Conservation (phyloP, 495 filamentous ascomycete genomes). For the Trichoderma erinaceum region DNA sequence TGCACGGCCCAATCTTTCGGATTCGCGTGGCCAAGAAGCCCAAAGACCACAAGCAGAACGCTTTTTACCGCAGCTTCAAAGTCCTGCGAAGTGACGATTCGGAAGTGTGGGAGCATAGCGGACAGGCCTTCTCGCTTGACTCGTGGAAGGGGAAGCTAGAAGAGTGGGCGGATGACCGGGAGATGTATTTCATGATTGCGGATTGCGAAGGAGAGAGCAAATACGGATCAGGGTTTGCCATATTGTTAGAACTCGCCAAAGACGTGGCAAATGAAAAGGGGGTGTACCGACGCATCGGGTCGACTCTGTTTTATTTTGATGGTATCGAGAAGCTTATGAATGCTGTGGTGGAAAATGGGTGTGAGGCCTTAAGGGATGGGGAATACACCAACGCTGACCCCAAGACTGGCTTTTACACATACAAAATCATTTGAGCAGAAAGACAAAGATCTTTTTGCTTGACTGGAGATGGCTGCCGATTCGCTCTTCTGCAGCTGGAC, state of each 20-base stretch:
- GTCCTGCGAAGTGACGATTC: neutral
- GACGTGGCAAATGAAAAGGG: neutral
- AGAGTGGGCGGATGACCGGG: neutral
- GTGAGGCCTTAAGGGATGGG: neutral
- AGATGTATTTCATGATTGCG: constrained; percentile 8
- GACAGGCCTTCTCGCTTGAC: neutral
- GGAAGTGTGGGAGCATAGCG: neutral
- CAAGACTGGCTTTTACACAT: neutral
- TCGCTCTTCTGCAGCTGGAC: too few relatives aligned
- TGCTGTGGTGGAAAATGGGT: neutral
- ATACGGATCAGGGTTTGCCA: neutral
- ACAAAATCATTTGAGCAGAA: neutral
- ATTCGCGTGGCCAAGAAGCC: neutral
- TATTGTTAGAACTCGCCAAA: neutral
- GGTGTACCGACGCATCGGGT: constrained; percentile 3
- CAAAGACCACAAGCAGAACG: neutral
- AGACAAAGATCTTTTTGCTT: neutral
- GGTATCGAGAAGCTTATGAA: neutral
- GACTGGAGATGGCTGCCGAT: neutral
- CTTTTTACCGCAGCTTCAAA: neutral
- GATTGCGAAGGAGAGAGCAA: neutral
- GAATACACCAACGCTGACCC: neutral
- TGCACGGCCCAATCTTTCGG: neutral
- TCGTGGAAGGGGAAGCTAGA: neutral
- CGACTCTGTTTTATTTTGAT: constrained; percentile 1